Conservation (phyloP, 1,139 yeast species). For the Taphrina flavorubra region DNA sequence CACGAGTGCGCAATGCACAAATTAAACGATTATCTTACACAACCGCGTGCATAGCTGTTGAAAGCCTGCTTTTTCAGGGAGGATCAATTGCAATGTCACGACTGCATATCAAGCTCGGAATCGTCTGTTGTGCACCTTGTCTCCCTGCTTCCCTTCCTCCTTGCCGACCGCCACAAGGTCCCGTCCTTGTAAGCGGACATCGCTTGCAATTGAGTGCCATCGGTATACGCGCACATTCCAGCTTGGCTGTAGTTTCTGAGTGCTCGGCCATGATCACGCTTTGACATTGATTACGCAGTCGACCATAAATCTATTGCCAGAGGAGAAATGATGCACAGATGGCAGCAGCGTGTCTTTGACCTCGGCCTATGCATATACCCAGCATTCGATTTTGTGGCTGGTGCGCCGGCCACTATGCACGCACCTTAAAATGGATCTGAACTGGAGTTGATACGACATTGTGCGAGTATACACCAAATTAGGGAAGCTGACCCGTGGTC, state of each 20-base stretch:
- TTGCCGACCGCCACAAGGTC: background rate
- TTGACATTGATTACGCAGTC: background rate
- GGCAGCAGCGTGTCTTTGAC: background rate
- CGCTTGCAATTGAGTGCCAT: too few species aligned
- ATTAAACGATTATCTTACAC: too few species aligned
- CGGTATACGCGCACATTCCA: background rate
- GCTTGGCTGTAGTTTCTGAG: background rate
- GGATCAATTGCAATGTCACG: background rate
- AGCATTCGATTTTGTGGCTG: background rate
- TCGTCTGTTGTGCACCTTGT: too few species aligned
- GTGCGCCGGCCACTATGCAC: background rate
- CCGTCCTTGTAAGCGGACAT: background rate
- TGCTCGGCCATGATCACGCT: background rate
- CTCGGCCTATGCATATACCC: slow-evolving; percentile 1
- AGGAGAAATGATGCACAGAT: background rate
- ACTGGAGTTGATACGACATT: too few species aligned
- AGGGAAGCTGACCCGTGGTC: too few species aligned
- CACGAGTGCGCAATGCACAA: too few species aligned
- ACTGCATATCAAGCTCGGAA: background rate
- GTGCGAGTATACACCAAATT: too few species aligned
- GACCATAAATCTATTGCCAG: background rate
- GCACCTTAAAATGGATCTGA: background rate
- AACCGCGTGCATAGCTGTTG: too few species aligned
- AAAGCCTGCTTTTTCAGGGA: background rate
- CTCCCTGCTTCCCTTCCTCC: background rate